Evolutionary conservation across 768 basidiomycete genomes (phyloP), one percentile per base, ranked within the genome.

Genomic region (Candolleomyces aberdarensis): DNA sequence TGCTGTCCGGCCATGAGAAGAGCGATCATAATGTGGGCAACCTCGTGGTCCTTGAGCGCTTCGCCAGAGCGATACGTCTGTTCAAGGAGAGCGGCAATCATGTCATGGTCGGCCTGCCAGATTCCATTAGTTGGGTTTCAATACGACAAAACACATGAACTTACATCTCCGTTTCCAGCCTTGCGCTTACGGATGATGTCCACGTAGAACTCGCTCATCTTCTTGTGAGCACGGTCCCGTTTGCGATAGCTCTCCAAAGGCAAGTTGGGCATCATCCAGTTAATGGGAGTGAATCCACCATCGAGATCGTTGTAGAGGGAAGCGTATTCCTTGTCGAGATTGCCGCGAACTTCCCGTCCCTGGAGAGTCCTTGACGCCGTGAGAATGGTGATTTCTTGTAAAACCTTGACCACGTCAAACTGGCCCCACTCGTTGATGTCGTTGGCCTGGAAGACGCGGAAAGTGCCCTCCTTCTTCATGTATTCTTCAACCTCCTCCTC

Each of bases 1-100:
- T 99, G 97, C 77, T 99, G 97, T 44, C 97, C 97, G 47, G 97
- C 97, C 97, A 99, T 98, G 64, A 99, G 87, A 51, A 99, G 84
- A 15, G 97, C 97, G 69, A 98, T 99, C 89, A 99, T 87, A 70
- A 99, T 96, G 71, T 98, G 97, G 0, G 97, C 95, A 62, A 98
- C 90, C 73, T 98, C 94, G 65, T 91, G 88, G 70, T 99, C 95
- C 62, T 80, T 83, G 46, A 98, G 81, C 2, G 80, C 70, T 48
- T 82, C 80, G 59, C 97, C 97, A 66, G 84, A 81, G 64, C 91
- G 91, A 76, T 99, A 98, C 55, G 79, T 83, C 70, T 95, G 91
- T 62, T 86, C 81, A 75, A 88, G 83, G 19, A 99, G 84, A 1
- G 96, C 88, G 14, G 89, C 83, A 68, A 98, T 92, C 91, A 98